Conservation (phyloP, 202 grass and related monocot genomes). For the Elaeis oleifera region DNA sequence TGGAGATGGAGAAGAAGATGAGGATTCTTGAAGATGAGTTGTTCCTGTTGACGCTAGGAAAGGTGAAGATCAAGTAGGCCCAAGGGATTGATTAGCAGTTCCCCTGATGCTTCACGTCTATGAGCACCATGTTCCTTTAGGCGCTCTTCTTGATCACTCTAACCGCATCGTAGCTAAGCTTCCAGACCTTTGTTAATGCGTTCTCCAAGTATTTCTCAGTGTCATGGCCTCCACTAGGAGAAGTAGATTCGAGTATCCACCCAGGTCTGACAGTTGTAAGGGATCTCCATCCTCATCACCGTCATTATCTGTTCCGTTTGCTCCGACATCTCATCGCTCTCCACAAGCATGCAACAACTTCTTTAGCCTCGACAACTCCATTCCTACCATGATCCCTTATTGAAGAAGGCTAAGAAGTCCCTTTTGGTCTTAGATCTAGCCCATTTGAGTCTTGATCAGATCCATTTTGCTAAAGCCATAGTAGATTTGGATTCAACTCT, state of each 20-base stretch:
- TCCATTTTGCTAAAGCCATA: too few species aligned
- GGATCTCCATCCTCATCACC: too few species aligned
- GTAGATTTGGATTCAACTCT: too few species aligned
- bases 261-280: not conserved
- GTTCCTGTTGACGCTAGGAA: not conserved
- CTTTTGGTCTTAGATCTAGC: too few species aligned
- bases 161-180: not conserved
- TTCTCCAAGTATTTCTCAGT: not conserved
- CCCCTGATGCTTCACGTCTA: not conserved
- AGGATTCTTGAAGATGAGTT: not conserved
- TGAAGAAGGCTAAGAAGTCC: too few species aligned
- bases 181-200: not conserved
- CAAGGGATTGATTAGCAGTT: conserved; percentile 3
- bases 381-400: too few species aligned
- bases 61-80: not conserved
- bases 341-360: too few species aligned
- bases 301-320: too few species aligned
- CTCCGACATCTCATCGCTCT: too few species aligned
- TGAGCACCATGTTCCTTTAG: conserved; percentile 6
- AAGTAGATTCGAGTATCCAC: not conserved
- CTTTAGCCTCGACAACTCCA: too few species aligned
- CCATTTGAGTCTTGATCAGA: too few species aligned
- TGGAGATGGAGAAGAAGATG: not conserved
- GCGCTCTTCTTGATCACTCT: not conserved
- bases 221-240: not conserved